Conservation (phyloP, 306 rosid species). For the Cucurbita argyrosperma region DNA sequence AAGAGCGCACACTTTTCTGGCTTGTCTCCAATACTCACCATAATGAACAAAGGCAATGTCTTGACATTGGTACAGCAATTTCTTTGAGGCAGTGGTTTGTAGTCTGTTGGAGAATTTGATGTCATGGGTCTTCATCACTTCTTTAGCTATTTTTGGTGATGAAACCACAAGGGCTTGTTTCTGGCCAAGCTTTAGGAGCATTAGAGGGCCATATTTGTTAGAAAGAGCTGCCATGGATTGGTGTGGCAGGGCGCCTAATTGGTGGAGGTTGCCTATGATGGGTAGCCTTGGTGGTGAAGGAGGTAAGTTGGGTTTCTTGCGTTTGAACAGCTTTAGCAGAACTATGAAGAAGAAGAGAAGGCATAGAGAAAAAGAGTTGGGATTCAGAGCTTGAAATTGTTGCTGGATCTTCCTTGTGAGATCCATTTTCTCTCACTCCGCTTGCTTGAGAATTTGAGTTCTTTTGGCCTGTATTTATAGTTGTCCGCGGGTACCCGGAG, state of each 20-base stretch:
- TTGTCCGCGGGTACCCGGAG: too few species aligned
- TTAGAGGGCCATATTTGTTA: not conserved
- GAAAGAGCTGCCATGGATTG: not conserved
- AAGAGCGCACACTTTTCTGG: not conserved
- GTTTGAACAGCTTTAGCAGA: not conserved
- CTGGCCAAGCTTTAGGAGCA: not conserved
- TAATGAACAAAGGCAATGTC: constrained; percentile 15
- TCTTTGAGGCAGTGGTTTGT: not conserved
- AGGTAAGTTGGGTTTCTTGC: constrained; percentile 5
- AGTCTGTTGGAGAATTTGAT: not conserved
- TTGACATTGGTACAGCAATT: constrained; percentile 10
- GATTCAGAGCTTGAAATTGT: not conserved
- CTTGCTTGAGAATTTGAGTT: not conserved
- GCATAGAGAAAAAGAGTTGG: not conserved
- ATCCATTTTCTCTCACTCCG: not conserved
- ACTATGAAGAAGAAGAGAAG: not conserved
- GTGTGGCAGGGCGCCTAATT: not conserved
- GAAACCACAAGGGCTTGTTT: not conserved
- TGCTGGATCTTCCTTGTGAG: not conserved
- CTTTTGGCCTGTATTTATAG: too few species aligned
- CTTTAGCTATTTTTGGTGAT: not conserved
- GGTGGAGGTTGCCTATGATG: not conserved
- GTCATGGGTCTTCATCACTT: not conserved
- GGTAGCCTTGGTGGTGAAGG: not conserved
- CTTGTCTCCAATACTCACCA: constrained; percentile 13